These are phyloP conservation scores for Betula pendula DNA, from an alignment of 306 rosid species.

Conservation along the genomic window DNA sequence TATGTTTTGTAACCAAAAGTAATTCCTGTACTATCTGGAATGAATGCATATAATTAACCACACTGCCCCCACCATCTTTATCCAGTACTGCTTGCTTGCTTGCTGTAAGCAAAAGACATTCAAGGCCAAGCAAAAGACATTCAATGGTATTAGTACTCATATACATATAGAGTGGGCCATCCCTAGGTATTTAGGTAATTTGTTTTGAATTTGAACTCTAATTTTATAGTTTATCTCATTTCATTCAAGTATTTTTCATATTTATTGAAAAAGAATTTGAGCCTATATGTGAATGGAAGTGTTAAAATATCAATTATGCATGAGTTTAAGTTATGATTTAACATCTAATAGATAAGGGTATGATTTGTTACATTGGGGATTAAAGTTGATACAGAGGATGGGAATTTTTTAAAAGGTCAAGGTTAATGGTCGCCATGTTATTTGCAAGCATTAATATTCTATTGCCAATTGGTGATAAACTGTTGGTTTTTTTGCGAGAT, in stretches of 20 bases:
- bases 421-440: not conserved
- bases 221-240: too few species aligned
- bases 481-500: not conserved
- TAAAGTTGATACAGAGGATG: not conserved
- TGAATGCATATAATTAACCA: slow-evolving; percentile 5
- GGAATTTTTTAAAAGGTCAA: not conserved
- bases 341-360: not conserved
- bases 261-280: too few species aligned
- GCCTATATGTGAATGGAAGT: too few species aligned
- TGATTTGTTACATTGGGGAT: not conserved
- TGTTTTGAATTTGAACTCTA: too few species aligned
- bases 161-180: slow-evolving; percentile 11
- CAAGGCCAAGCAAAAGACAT: slow-evolving; percentile 44
- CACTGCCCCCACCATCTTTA: slow-evolving; percentile 27
- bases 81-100: slow-evolving; percentile 19
- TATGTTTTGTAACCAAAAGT: not conserved
- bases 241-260: too few species aligned
- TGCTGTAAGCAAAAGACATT: slow-evolving; percentile 38
- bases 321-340: too few species aligned
- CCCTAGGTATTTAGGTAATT: not conserved
- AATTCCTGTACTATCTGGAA: slow-evolving; percentile 14
- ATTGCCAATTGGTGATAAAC: slow-evolving; percentile 2
- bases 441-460: slow-evolving; percentile 16
- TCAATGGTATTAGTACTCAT: not conserved
- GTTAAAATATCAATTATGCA: too few species aligned